Base-by-base conservation (phyloP, 1,284 basidiomycete genomes). In the Papiliotrema fonsecae region DNA sequence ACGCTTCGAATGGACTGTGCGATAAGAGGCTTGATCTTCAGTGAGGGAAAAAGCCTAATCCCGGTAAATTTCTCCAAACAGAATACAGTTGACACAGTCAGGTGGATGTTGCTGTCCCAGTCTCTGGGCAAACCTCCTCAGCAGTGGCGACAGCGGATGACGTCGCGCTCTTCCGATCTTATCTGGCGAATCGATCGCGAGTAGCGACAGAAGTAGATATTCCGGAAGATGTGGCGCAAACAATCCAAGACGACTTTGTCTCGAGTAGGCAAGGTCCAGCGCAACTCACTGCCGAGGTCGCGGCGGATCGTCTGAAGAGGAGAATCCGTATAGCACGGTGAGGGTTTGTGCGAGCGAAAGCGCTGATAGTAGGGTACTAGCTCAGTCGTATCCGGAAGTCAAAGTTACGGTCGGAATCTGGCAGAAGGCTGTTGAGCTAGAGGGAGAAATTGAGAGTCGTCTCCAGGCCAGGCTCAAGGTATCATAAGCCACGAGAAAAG, bases 191-290 rank as follows among this genome's bases (percentile, higher is more conserved):
- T 11, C 45, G 56, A 1, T 18, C 52, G 0, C 25, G 41, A 1
- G 60, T 62, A 36, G 56, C 60, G 2, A 42, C 47, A 10, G 50
- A 49, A 30, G 46, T 73, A 22, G 18, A 14, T 6, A 70, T 74
- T 25, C 67, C 72, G 2, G 67, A 69, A 30, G 52, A 56, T 1
- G 58, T 64, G 11, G 64, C 60, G 13, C 51, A 60, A 32, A 27
- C 55, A 11, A 68, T 73, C 16, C 71, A 74, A 56, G 60, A 68
- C 31, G 55, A 55, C 19, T 74, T 70, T 43, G 65, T 74, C 4
- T 45, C 49, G 4, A 51, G 60, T 19, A 60, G 72, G 11, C 57
- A 58, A 30, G 51, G 50, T 3, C 55, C 10, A 10, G 26, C 22
- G 26, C 45, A 46, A 0, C 47, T 47, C 5, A 56, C 47, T 11